These are phyloP conservation scores for Glaciozyma martinii DNA, from an alignment of 768 basidiomycete species.

Conservation along the genomic window DNA sequence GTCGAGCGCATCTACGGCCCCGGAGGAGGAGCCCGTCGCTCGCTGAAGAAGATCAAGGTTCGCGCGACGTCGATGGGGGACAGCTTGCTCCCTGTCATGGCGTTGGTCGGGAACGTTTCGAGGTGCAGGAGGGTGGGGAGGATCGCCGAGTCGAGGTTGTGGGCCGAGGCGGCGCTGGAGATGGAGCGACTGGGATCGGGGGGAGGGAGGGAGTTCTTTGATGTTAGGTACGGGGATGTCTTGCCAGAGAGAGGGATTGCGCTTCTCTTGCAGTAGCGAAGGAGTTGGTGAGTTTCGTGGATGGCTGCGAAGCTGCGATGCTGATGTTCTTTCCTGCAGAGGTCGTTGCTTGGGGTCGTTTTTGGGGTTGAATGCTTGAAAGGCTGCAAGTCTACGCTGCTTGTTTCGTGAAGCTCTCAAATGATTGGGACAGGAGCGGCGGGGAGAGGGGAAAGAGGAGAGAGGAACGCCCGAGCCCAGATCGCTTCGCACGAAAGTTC, in stretches of 20 bases:
- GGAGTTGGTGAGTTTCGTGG: not conserved
- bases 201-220: slow-evolving; percentile 3
- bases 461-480: no score
- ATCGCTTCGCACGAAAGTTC: no score
- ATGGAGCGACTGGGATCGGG: not conserved
- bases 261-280: not conserved
- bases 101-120: not conserved
- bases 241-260: not conserved
- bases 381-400: no score
- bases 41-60: not conserved
- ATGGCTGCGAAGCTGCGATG: no score
- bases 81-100: not conserved
- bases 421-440: no score
- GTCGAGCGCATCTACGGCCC: not conserved
- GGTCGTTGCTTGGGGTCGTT: no score
- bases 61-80: no score
- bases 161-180: slow-evolving; percentile 1
- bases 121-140: not conserved
- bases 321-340: no score
- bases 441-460: no score
- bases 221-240: not conserved
- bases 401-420: no score
- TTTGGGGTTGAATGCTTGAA: no score
- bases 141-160: not conserved
- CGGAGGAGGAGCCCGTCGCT: no score